A percentile compares a stretch with the other conserved stretches of the same genome.
Conservation (phyloP, 2,329 filamentous ascomycete genomes). For the Paracoccidioides brasiliensis region DNA sequence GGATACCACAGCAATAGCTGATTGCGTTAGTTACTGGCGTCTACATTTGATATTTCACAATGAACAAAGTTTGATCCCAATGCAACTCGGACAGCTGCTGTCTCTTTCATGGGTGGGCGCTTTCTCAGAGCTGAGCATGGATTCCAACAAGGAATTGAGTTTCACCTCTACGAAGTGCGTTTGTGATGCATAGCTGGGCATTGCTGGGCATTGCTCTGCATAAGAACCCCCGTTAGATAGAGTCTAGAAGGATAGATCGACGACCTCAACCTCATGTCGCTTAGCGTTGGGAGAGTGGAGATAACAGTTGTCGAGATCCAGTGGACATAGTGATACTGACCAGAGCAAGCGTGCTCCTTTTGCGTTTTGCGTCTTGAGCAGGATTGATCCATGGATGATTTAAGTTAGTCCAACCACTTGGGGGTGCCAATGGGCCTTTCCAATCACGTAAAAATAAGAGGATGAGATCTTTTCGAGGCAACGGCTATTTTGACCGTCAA, state of each 20-base stretch:
- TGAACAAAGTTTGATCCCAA: background rate
- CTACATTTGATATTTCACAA: background rate
- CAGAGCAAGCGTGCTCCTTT: background rate
- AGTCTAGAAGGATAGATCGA: background rate
- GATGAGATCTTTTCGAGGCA: no score
- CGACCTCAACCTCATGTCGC: background rate
- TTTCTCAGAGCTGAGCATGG: background rate
- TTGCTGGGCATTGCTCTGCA: background rate
- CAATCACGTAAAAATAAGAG: no score
- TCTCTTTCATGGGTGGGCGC: no score
- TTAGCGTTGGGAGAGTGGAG: background rate
- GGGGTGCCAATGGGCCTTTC: no score
- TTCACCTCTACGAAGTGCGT: background rate
- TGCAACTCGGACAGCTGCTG: background rate
- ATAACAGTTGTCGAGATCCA: no score
- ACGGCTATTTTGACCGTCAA: no score
- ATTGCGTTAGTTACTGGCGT: no score
- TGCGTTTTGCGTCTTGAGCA: no score
- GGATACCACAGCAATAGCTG: no score
- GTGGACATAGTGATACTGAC: background rate
- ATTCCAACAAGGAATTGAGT: background rate
- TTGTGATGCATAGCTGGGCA: no score
- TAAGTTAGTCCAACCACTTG: no score
- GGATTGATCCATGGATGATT: no score
- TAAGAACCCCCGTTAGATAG: background rate